Evolutionary conservation across 1,284 basidiomycete genomes (phyloP), one percentile per base, ranked within the genome.

Genomic region (Abortiporus biennis): DNA sequence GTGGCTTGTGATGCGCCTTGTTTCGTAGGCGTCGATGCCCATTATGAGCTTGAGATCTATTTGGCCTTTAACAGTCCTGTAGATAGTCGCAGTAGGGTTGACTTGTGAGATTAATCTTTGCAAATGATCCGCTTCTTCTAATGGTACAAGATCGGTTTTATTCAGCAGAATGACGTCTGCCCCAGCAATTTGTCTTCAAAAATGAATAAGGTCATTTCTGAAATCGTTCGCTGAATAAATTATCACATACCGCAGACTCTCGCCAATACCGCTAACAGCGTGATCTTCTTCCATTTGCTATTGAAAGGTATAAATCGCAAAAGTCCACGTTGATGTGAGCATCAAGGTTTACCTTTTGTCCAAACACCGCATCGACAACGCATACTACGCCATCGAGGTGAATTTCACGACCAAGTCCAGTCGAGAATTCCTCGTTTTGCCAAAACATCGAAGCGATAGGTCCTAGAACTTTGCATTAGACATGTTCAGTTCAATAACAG

Each of bases 81-180:
- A 69, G 38, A 94, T 67, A 0, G 85, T 72, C 1, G 85, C 80
- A 1, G 76, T 78, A 0, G 91, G 83, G 59, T 96, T 97, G 52
- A 93, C 69, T 15, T 65, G 59, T n/a, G 69, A 76, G 29, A 94
- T 80, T 16, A 75, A 64, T 13, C 52, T 55, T 57, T 88, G 81
- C 9, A 80, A 76, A 4, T 65, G 57, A 40, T 55, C 24, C 15
- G 77, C 44, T 43, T 57, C 54, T 27, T 59, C 56, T 6, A 66
- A 54, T 3, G 69, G 58, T 3, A 80, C 81, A 13, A 95, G 67
- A 54, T 95, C 93, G 22, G 72, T 67, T 66, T 96, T 96, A 69
- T 96, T 96, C 20, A 95, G 65, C 15, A 95, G 64, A 36, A 95
- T 74, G n/a, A 93, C 83, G 55, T 95, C 92, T 11, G 92, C 82